phyloP scores from a whole-genome alignment of 768 basidiomycete genomes.

The Macrolepiota albuminosa region DNA sequence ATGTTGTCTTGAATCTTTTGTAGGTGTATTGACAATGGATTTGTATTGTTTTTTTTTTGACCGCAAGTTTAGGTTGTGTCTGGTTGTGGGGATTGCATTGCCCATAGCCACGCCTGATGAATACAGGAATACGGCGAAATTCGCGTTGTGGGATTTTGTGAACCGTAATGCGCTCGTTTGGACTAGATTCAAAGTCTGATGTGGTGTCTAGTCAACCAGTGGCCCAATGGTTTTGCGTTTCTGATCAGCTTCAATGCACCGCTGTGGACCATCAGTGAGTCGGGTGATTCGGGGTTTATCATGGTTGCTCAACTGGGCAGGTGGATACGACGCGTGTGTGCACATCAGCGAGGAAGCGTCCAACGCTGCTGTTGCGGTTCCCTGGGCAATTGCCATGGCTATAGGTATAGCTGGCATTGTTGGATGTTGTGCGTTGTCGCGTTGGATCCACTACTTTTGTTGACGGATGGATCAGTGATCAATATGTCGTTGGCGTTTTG shows the following conservation, averaged over 20 bases:
- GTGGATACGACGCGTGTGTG: slow-evolving; percentile 49
- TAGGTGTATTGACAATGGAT: slow-evolving; percentile 26
- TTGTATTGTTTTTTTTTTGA: too few relatives aligned
- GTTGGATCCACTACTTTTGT: neutral
- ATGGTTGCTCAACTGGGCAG: slow-evolving; percentile 14
- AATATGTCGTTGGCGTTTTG: slow-evolving; percentile 64
- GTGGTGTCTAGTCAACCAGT: slow-evolving; percentile 40
- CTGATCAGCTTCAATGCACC: slow-evolving; percentile 38
- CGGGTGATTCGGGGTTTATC: slow-evolving; percentile 15
- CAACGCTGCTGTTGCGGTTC: slow-evolving; percentile 69
- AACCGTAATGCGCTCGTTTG: slow-evolving; percentile 1
- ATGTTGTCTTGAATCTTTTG: slow-evolving; percentile 65
- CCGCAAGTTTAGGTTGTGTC: slow-evolving; percentile 39
- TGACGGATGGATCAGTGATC: slow-evolving; percentile 31
- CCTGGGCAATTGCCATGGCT: slow-evolving; percentile 61
- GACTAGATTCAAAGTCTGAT: neutral
- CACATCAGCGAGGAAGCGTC: slow-evolving; percentile 72
- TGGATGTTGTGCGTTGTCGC: slow-evolving; percentile 47
- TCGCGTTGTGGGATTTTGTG: slow-evolving; percentile 22
- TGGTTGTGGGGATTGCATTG: slow-evolving; percentile 64
- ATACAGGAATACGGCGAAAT: slow-evolving; percentile 55
- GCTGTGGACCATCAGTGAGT: slow-evolving; percentile 34
- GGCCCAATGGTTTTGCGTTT: slow-evolving; percentile 57
- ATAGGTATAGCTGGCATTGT: slow-evolving; percentile 55
- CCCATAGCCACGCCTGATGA: slow-evolving; percentile 60